phyloP scores from a whole-genome alignment of 768 basidiomycete species.

The Podaxis sp. region DNA sequence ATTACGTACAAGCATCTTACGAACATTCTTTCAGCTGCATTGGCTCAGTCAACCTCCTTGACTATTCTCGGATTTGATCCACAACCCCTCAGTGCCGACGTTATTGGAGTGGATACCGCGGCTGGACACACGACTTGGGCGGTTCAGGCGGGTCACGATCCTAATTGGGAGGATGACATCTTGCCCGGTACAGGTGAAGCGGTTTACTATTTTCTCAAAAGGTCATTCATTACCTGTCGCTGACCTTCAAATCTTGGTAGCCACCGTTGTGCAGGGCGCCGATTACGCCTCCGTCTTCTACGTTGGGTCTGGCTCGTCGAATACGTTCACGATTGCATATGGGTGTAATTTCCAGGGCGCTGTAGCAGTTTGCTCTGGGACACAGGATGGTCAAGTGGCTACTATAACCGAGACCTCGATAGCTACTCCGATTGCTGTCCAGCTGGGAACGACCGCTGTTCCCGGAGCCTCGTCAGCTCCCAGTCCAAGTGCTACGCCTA shows the following conservation, averaged over 20 bases:
- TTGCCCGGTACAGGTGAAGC: conserved; percentile 23
- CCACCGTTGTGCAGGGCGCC: conserved; percentile 26
- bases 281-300: conserved; percentile 22
- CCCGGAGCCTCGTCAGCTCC: background rate
- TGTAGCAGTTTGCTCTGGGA: conserved; percentile 23
- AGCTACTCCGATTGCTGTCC: background rate
- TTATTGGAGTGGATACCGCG: conserved; percentile 22
- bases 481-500: background rate
- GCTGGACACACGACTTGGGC: conserved; percentile 27
- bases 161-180: background rate
- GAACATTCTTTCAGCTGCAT: conserved; percentile 12
- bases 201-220: background rate
- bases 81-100: conserved; percentile 26
- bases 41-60: conserved; percentile 22
- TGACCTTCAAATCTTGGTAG: conserved; percentile 9
- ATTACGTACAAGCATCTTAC: background rate
- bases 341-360: conserved; percentile 19
- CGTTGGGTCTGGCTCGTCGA: conserved; percentile 8
- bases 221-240: background rate
- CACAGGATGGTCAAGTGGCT: conserved; percentile 15
- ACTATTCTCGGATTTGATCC: conserved; percentile 26
- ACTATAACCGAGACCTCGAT: conserved; percentile 19
- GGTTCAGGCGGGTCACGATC: conserved; percentile 19
- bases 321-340: conserved; percentile 18
- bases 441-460: background rate